A percentile compares a stretch with the other conserved stretches of the same genome.
Conservation (phyloP, 108 stramenopile genomes). For the Fragilariopsis cylindrus region DNA sequence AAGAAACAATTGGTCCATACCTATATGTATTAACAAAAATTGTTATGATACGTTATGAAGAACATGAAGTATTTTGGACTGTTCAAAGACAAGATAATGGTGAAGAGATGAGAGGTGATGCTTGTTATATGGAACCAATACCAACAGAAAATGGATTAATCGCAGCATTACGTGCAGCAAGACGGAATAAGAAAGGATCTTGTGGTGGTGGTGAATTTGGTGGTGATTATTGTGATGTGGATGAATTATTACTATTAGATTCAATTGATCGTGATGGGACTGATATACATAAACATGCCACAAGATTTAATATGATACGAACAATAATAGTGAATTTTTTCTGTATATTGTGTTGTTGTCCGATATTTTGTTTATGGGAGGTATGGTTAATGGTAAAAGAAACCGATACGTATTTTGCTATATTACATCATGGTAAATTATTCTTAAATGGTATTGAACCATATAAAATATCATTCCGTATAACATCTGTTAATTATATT, state of each 20-base stretch:
- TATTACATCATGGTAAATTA: slow-evolving; percentile 23
- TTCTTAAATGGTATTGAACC: slow-evolving; percentile 48
- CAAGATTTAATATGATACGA: neutral
- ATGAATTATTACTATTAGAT: too few species aligned
- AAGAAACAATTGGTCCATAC: slow-evolving; percentile 69
- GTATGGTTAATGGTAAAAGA: slow-evolving; percentile 20
- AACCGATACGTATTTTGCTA: neutral
- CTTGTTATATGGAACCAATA: slow-evolving; percentile 60
- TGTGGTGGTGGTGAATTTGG: too few species aligned
- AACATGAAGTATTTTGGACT: slow-evolving; percentile 74
- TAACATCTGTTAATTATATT: slow-evolving; percentile 72
- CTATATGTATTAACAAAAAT: slow-evolving; percentile 66
- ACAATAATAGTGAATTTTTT: slow-evolving; percentile 4
- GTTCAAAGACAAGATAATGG: slow-evolving; percentile 59
- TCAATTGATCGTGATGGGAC: too few species aligned
- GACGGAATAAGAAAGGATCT: too few species aligned
- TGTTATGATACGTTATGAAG: slow-evolving; percentile 67
- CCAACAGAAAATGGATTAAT: slow-evolving; percentile 35
- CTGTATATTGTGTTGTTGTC: slow-evolving; percentile 25
- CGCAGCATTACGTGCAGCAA: slow-evolving; percentile 17
- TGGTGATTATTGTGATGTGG: too few species aligned
- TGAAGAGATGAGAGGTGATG: slow-evolving; percentile 63
- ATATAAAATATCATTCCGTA: slow-evolving; percentile 40
- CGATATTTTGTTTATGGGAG: slow-evolving; percentile 18
- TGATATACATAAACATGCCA: neutral